Evolutionary conservation across 108 stramenopile species (phyloP), one percentile per base, ranked within the genome.

Genomic region (Pseudonitzschia pungens): DNA sequence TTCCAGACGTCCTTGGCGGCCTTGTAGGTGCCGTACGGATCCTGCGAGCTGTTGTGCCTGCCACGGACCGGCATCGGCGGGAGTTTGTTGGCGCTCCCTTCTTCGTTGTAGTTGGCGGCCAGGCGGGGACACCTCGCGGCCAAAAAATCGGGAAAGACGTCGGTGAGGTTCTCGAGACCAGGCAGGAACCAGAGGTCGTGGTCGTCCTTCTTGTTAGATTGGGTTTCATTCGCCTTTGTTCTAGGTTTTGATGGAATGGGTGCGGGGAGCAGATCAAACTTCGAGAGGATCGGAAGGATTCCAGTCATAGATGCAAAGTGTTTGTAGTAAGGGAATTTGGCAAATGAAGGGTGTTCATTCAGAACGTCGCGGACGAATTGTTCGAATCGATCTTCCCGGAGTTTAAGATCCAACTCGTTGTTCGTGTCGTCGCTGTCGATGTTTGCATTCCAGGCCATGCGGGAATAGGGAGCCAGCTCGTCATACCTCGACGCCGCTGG

Each of bases 1-100:
- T 62, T 69, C 80, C 80, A 77, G 22, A 81, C 80, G 8, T 69
- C 18, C 52, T 77, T 77, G 36, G 80, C 74, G 0, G 80, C 76
- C 14, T 14, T 12, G 41, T 81, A 77, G 29, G 50, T 65, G 3
- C 80, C 80, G 67, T 42, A 18, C n/a, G 22, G 54, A 31, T 81
- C 80, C 21, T 67, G 36, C 16, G 71, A 74, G 18, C 76, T 70
- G 20, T 62, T 27, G 63, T 81, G 80, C 31, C 36, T 24, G n/a
- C 66, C 75, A 29, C 14, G 40, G 9, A 40, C n/a, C 24, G 43
- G 45, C 40, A 48, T 62, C n/a, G 32, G 32, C 11, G 60, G 60
- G 11, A 62, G 20, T 6, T 1, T 0, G 20, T 4, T 21, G 11
- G 14, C n/a, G 5, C 12, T 31, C n/a, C 20, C 26, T 9, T 40